Evolutionary conservation across 495 filamentous ascomycete species (phyloP), one percentile per base, ranked within the genome.

Genomic region (Aspergillus olivimuriae): DNA sequence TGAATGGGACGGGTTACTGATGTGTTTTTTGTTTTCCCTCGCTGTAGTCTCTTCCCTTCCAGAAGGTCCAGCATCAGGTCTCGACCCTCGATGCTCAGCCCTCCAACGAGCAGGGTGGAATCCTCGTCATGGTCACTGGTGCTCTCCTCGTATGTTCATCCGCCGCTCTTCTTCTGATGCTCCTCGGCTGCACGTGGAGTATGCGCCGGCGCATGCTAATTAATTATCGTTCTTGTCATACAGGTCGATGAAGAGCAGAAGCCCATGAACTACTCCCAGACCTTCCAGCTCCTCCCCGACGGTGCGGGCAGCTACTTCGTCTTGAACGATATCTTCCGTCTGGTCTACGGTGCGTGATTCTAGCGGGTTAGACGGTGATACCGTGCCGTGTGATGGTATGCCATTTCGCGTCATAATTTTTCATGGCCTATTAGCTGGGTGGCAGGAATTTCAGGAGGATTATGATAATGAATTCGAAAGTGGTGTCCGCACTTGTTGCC

Each of bases 271-370:
- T 97, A 85, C 68, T 80, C 81, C 23, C 89, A 97, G 71, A 63
- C 70, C 21, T 97, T 95, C 75, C 84, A 89, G 53, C 79, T 96
- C 34, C 60, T 76, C 47, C 83, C 81, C 26, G 84, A 90, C 20
- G 68, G 65, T n/a, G 9, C 52, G 19, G 84, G 80, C 33, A 79
- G 72, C 65, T 95, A 81, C 73, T 94, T 77, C 60, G 82, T 96
- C 56, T 81, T 81, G 69, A 95, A 95, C 73, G 89, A 97, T 60
- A 68, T 95, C 66, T 96, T 95, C 79, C 82, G 82, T 52, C 74
- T 97, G 44, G 74, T 90, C 49, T 89, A 86, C 68, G 32, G 31
- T 36, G 34, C n/a, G n/a, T n/a, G n/a, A n/a, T n/a, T n/a, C n/a
- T n/a, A n/a, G n/a, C n/a, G n/a, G n/a, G n/a, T n/a, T n/a, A n/a